Conservation (phyloP, 2,329 filamentous ascomycete species). For the Exserohilum rostratum region DNA sequence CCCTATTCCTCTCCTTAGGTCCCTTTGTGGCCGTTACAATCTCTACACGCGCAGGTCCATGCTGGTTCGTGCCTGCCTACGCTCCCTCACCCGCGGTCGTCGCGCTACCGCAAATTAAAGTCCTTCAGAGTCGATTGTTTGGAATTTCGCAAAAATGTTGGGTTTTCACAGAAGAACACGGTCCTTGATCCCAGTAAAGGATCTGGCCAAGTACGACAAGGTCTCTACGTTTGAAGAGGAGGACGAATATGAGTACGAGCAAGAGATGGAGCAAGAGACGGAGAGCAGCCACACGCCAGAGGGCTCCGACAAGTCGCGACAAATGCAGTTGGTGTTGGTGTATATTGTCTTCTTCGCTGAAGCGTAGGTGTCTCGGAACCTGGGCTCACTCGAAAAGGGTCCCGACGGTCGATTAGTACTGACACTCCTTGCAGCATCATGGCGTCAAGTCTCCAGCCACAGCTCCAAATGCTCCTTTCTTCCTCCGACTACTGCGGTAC, state of each 20-base stretch:
- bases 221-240: constrained; percentile 40
- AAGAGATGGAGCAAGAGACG: constrained; percentile 37
- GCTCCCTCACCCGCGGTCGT: constrained; percentile 13
- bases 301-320: constrained; percentile 28
- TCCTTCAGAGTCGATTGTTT: constrained; percentile 7
- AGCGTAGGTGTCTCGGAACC: constrained; percentile 42
- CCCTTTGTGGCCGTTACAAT: constrained; percentile 38
- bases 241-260: constrained; percentile 36
- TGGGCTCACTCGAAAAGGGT: neutral
- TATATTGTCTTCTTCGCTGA: constrained; percentile 57
- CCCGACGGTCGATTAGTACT: constrained; percentile 8
- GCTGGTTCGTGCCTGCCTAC: constrained; percentile 35
- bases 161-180: constrained; percentile 52
- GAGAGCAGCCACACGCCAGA: constrained; percentile 28
- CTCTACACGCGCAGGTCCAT: constrained; percentile 31
- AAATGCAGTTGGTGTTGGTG: constrained; percentile 50
- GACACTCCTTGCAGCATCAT: constrained; percentile 47
- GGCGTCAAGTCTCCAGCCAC: constrained; percentile 56
- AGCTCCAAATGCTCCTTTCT: constrained; percentile 54
- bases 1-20: constrained; percentile 30
- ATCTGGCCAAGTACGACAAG: constrained; percentile 51
- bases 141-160: constrained; percentile 45
- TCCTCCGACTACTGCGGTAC: constrained; percentile 53
- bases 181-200: constrained; percentile 52
- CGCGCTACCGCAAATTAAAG: constrained; percentile 20